Evolutionary conservation across 164 flowering plant genomes (phyloP).

Genomic region (Macadamia tetraphylla): DNA sequence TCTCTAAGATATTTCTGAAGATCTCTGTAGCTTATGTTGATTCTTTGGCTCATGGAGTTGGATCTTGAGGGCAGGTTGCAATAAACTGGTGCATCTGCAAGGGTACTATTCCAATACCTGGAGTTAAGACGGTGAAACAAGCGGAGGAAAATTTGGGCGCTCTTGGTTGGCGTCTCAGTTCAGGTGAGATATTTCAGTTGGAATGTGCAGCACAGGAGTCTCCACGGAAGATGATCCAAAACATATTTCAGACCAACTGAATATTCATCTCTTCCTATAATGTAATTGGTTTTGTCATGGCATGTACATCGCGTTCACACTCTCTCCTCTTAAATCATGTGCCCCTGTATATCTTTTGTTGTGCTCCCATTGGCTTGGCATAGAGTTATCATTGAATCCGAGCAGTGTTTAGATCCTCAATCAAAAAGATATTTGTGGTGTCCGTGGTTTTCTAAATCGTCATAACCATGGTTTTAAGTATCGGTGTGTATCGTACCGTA

Average conservation of each 20-base stretch:
- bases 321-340: no score
- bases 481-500: no score
- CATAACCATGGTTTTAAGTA: no score
- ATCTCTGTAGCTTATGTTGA: background rate
- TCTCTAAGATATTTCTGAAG: background rate
- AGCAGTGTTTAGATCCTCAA: no score
- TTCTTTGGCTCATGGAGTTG: background rate
- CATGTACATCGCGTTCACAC: no score
- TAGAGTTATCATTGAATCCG: no score
- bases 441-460: no score
- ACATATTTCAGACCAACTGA: conserved; percentile 81
- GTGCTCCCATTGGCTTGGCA: no score
- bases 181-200: conserved; percentile 56
- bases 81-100: conserved; percentile 94
- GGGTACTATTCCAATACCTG: conserved; percentile 90
- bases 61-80: conserved; percentile 52
- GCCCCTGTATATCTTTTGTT: no score
- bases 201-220: conserved; percentile 65
- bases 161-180: conserved; percentile 77
- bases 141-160: conserved; percentile 86
- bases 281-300: no score
- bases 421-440: no score
- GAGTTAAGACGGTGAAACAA: conserved; percentile 73
- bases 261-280: background rate
- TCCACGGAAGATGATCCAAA: conserved; percentile 79